A percentile compares a stretch with the other conserved stretches of the same genome.
Conservation (phyloP, 1,284 basidiomycete species). For the Thecaphora frezii region DNA sequence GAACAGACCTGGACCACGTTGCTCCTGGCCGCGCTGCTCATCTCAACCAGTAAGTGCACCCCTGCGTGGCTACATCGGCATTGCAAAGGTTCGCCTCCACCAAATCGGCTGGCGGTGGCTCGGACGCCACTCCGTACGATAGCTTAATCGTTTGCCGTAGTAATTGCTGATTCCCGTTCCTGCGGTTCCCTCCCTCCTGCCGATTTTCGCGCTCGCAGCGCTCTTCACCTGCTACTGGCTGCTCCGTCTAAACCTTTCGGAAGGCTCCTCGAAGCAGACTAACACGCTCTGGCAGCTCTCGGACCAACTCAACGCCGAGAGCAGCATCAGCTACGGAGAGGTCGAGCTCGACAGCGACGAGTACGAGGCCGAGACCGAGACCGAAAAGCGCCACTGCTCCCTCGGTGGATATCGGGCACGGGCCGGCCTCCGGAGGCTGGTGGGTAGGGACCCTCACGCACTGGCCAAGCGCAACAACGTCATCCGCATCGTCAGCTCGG, state of each 20-base stretch:
- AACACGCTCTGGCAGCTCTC: conserved; percentile 18
- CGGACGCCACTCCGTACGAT: no score
- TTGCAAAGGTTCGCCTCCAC: no score
- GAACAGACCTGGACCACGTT: not conserved
- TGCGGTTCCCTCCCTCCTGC: conserved; percentile 7
- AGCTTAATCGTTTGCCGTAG: no score
- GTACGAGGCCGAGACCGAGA: conserved; percentile 31
- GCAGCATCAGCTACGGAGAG: conserved; percentile 9
- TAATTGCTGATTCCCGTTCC: no score
- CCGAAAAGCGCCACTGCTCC: conserved; percentile 7
- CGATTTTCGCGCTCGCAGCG: not conserved
- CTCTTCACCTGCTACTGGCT: conserved; percentile 6
- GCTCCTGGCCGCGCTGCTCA: not conserved
- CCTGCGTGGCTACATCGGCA: no score
- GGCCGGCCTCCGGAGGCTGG: conserved; percentile 10
- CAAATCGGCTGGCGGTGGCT: no score
- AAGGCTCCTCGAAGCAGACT: conserved; percentile 4
- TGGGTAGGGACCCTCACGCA: conserved; percentile 10
- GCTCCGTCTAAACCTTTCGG: not conserved
- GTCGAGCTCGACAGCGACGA: conserved; percentile 31
- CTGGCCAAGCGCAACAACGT: conserved; percentile 20
- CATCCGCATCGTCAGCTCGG: conserved; percentile 43
- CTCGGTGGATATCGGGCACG: conserved; percentile 23
- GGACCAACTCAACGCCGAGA: conserved; percentile 10
- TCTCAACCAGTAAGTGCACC: no score